These are phyloP conservation scores for Pythium dissotocum DNA, from an alignment of 352 stramenopile genomes.

Conservation along the genomic window DNA sequence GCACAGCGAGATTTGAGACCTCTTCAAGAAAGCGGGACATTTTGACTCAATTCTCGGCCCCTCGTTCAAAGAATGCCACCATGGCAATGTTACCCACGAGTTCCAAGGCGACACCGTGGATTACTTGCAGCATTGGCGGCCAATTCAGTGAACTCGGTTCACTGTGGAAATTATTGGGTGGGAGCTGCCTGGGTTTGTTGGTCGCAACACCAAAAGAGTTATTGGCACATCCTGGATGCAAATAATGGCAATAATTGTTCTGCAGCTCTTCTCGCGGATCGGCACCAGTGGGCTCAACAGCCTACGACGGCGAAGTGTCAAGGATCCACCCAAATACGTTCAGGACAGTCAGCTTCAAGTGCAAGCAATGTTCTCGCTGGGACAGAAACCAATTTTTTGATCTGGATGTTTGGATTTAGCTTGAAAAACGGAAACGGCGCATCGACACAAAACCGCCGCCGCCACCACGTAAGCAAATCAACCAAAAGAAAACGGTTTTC, in stretches of 20 bases:
- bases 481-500: neutral
- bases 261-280: too few relatives aligned
- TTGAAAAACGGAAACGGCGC: neutral
- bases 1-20: neutral
- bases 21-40: too few relatives aligned
- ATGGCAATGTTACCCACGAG: neutral
- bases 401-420: neutral
- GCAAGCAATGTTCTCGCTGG: neutral
- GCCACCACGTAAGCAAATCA: neutral
- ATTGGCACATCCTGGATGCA: neutral
- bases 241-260: too few relatives aligned
- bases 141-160: neutral
- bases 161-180: neutral
- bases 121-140: neutral
- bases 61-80: too few relatives aligned
- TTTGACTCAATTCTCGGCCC: too few relatives aligned
- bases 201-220: neutral
- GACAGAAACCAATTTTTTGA: neutral
- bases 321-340: neutral
- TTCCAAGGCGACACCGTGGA: neutral
- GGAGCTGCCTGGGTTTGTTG: neutral
- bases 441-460: neutral
- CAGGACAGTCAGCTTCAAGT: neutral
- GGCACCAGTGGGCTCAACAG: neutral
- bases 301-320: neutral